These are phyloP conservation scores for Candida palmyrensis DNA, from an alignment of 805 yeast genomes.

Conservation along the genomic window DNA sequence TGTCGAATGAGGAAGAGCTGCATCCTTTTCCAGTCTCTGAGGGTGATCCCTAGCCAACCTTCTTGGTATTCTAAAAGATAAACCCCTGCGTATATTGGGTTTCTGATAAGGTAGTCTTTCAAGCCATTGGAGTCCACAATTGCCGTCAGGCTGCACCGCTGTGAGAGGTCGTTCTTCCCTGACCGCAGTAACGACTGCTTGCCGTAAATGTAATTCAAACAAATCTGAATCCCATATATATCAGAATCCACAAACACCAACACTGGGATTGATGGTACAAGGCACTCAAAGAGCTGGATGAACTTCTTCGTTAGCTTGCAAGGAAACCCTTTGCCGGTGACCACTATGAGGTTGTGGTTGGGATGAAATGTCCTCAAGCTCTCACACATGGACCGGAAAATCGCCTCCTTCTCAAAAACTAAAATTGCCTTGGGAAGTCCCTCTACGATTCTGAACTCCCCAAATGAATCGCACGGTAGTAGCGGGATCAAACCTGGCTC, in stretches of 20 bases:
- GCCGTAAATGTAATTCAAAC: constrained; percentile 14
- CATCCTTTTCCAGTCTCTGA: constrained; percentile 4
- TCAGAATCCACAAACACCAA: constrained; percentile 58
- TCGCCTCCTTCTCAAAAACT: constrained; percentile 37
- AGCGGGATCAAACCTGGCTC: constrained; percentile 3
- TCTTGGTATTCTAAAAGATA: constrained; percentile 30
- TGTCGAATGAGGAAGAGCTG: constrained; percentile 2
- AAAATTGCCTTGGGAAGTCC: constrained; percentile 11
- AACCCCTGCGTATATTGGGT: constrained; percentile 39
- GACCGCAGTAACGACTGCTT: too few relatives aligned
- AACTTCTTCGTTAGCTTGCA: constrained; percentile 49
- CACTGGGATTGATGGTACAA: constrained; percentile 31
- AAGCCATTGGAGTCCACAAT: too few relatives aligned
- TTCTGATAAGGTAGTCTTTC: not conserved
- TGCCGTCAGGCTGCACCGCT: too few relatives aligned
- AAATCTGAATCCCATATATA: constrained; percentile 56
- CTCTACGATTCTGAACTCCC: not conserved
- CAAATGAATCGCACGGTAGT: not conserved
- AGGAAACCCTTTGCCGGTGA: constrained; percentile 69
- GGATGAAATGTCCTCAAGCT: constrained; percentile 7
- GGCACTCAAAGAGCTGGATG: constrained; percentile 19
- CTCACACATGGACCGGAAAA: constrained; percentile 29
- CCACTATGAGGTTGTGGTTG: constrained; percentile 15
- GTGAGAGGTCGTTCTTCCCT: too few relatives aligned
- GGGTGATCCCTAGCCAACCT: constrained; percentile 20